Evolutionary conservation across 805 yeast species (phyloP).

Genomic region (Clavispora vitiphila): DNA sequence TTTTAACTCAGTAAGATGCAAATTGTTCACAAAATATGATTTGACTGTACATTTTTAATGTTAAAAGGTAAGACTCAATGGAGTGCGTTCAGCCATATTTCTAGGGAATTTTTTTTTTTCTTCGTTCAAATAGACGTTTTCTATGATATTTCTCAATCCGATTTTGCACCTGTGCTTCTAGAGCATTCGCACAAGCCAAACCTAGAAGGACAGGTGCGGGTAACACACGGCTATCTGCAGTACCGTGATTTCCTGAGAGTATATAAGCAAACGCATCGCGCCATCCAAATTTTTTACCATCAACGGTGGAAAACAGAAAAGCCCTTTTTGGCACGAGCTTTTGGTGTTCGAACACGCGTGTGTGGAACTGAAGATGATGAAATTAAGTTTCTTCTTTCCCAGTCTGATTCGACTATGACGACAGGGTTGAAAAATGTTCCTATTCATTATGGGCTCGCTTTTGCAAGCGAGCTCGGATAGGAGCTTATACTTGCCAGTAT

Average conservation of each 20-base stretch:
- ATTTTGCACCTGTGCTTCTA: too few relatives aligned
- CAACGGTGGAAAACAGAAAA: slow-evolving; percentile 1
- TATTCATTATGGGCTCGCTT: slow-evolving; percentile 29
- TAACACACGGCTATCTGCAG: not conserved
- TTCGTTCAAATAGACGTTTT: too few relatives aligned
- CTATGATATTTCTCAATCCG: too few relatives aligned
- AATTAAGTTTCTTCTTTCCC: slow-evolving; percentile 74
- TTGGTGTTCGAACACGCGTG: slow-evolving; percentile 12
- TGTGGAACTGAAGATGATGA: slow-evolving; percentile 35
- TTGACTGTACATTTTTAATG: too few relatives aligned
- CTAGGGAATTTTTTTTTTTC: too few relatives aligned
- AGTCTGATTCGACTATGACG: slow-evolving; percentile 93
- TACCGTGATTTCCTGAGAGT: not conserved
- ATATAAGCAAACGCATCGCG: slow-evolving; percentile 1
- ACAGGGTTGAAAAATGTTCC: slow-evolving; percentile 62
- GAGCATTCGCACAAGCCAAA: not conserved
- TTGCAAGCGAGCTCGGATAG: slow-evolving; percentile 34
- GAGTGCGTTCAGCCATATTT: too few relatives aligned
- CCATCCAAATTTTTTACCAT: not conserved
- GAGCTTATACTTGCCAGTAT: slow-evolving; percentile 90
- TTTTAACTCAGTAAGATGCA: too few relatives aligned
- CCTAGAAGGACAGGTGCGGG: not conserved
- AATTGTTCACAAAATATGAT: too few relatives aligned
- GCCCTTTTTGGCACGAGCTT: slow-evolving; percentile 20
- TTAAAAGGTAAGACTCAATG: too few relatives aligned